A percentile compares a stretch with the other conserved stretches of the same genome.
Evolutionary conservation across 177 flowering plant genomes (phyloP).

Genomic region (Telopea speciosissima): DNA sequence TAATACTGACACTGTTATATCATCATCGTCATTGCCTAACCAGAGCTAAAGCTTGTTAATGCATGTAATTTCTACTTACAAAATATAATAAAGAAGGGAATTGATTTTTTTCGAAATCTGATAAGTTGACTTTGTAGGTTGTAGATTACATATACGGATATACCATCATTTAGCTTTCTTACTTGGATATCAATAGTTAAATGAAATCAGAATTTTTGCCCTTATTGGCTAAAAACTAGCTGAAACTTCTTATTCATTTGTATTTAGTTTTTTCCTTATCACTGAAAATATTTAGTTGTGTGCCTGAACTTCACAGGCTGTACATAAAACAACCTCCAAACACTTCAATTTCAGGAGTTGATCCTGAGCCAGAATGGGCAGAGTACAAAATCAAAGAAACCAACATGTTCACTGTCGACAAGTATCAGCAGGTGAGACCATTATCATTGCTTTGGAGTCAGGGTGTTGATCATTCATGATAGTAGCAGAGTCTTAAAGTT

Average conservation of each 20-base stretch:
- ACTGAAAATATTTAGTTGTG: background rate
- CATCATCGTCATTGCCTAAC: too few relatives aligned
- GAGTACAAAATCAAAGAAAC: constrained; percentile 95
- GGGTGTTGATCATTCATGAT: background rate
- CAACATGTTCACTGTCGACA: constrained; percentile 93
- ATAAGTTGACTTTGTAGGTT: too few relatives aligned
- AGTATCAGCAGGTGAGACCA: constrained; percentile 85
- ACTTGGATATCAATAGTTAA: too few relatives aligned
- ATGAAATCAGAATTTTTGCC: too few relatives aligned
- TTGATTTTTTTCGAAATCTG: too few relatives aligned
- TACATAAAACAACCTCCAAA: constrained; percentile 73
- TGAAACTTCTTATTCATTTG: background rate
- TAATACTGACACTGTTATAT: too few relatives aligned
- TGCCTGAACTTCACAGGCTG: constrained; percentile 39
- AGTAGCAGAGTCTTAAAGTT: background rate
- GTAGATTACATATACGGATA: too few relatives aligned
- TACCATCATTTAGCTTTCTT: too few relatives aligned
- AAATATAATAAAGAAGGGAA: too few relatives aligned
- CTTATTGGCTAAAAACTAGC: too few relatives aligned
- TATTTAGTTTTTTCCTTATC: background rate
- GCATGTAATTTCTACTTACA: too few relatives aligned
- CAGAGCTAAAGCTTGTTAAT: too few relatives aligned
- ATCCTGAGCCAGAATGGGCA: constrained; percentile 69
- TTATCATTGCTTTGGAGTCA: constrained; percentile 5
- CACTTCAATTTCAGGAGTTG: constrained; percentile 47